Base-by-base conservation (phyloP, 2,329 filamentous ascomycete species). In the Fusarium sp. region DNA sequence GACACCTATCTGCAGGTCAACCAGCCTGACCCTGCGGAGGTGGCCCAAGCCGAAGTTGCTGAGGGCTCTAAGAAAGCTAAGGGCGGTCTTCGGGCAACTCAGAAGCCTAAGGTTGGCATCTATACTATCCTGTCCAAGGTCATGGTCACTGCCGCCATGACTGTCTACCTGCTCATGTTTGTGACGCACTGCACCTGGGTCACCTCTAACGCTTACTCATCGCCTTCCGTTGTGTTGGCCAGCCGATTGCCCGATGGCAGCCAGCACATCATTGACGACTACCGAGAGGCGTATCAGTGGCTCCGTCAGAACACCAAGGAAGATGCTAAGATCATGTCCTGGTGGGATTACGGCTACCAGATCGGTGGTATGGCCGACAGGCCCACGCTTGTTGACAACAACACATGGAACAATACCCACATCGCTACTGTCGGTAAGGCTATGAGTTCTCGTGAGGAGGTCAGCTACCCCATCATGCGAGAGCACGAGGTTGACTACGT, bases 331-430 rank as follows among this genome's bases (percentile, higher is more conserved):
- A 92, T 99, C 78, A 98, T 98, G 95, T 96, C 94, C 2, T 99
- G 96, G 96, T 99, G 96, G 96, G 96, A 99, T 80, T 99, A 99
- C 77, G 96, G 96, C 71, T 99, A 99, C 84, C 96, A 99, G 83
- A 99, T 99, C 80, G 96, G 96, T 83, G 96, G 96, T 72, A 99
- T 99, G 96, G 96, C 96, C 50, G 96, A 99, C 80, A 89, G 96
- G 56, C 96, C 96, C 34, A 99, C 96, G 2, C 87, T 99, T 34
- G 96, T 99, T 34, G 96, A 99, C 85, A 99, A 99, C 86, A 99
- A 99, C 84, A 99, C 96, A 3, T 99, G 96, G 96, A 99, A 99
- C 86, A 99, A 99, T 85, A 99, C 96, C 9, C 96, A 99, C 80
- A 99, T 99, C 82, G 96, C 96, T 54, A 99, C 96, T 15, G 96